These are phyloP conservation scores for Gymnopus androsaceus DNA, from an alignment of 1,284 basidiomycete genomes.

Conservation along the genomic window DNA sequence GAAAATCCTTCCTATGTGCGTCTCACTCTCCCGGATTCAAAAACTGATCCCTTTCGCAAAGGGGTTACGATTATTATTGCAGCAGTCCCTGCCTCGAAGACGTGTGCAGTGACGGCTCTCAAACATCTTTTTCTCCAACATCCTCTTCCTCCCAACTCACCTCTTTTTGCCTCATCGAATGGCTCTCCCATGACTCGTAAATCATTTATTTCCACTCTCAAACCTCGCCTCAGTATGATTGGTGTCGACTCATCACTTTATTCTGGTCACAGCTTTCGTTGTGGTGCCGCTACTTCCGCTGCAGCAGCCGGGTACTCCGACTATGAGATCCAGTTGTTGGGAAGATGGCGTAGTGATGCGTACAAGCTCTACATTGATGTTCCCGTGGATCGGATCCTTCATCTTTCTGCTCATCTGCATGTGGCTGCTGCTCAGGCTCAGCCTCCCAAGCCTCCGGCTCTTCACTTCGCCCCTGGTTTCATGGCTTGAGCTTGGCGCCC, in stretches of 20 bases:
- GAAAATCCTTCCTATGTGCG: conserved; percentile 26
- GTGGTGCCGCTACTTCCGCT: conserved; percentile 28
- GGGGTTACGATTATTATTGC: conserved; percentile 33
- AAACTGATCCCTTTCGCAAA: conserved; percentile 40
- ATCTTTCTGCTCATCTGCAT: conserved; percentile 32
- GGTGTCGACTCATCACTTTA: conserved; percentile 29
- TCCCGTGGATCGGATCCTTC: conserved; percentile 24
- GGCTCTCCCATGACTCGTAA: conserved; percentile 19
- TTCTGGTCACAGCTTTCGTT: conserved; percentile 32
- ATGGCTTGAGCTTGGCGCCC: conserved; percentile 17
- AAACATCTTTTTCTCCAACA: conserved; percentile 19
- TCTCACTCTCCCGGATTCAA: conserved; percentile 36
- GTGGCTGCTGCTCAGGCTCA: conserved; percentile 33
- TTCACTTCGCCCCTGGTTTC: conserved; percentile 16
- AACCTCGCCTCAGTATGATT: conserved; percentile 9
- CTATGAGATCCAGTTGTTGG: conserved; percentile 36
- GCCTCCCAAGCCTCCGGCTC: conserved; percentile 32
- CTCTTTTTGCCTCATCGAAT: conserved; percentile 18
- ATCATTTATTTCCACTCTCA: conserved; percentile 22
- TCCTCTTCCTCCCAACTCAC: conserved; percentile 9
- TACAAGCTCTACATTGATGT: conserved; percentile 38
- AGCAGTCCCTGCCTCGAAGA: conserved; percentile 21
- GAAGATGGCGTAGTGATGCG: conserved; percentile 35
- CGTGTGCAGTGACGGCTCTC: conserved; percentile 31
- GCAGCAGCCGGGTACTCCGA: conserved; percentile 32